Base-by-base conservation (phyloP, 2,329 filamentous ascomycete genomes). In the Neonectria punicea region DNA sequence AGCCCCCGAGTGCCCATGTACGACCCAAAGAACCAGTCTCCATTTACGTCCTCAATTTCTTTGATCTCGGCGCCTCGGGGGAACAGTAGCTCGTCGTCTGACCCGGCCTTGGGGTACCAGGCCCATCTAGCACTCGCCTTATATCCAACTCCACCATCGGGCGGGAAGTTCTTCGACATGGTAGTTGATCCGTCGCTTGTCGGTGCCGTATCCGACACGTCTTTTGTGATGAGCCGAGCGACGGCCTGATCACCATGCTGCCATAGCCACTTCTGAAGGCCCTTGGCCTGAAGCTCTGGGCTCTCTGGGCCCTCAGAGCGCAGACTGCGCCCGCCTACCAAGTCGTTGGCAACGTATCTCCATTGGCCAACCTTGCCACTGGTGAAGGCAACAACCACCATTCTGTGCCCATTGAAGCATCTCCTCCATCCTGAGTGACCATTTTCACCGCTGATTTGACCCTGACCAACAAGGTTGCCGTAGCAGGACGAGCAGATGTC, bases 401-500 rank as follows among this genome's bases (percentile, higher is more conserved):
- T 97, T 34, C 94, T 88, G 75, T 98, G 95, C 5, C 92, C 92
- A 46, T 86, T 85, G 1, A 90, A 84, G 76, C 95, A 98, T 53
- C 94, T 86, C 11, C 94, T 86, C 95, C 95, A 98, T 3, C 94
- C 94, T 11, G 84, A 85, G 5, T 89, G 85, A 0, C 94, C 94
- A 69, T 97, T 94, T 66, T 94, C 91, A 18, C 83, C 81, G 60
- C 88, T 89, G 67, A 98, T 90, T 50, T 88, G 88, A 9, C 87
- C 86, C 0, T 85, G 85, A 2, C 83, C 80, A 2, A 92, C 86
- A 8, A 94, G 84, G 51, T 86, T 86, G 54, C 86, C 81, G 78
- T 98, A 98, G 82, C 94, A 98, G 4, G 85, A 82, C 18, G 85
- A 85, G 80, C 94, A 98, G 53, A 97, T 87, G 71, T 98, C 93